These are phyloP conservation scores for Vinca minor DNA, from an alignment of 257 asterid genomes.

Conservation along the genomic window DNA sequence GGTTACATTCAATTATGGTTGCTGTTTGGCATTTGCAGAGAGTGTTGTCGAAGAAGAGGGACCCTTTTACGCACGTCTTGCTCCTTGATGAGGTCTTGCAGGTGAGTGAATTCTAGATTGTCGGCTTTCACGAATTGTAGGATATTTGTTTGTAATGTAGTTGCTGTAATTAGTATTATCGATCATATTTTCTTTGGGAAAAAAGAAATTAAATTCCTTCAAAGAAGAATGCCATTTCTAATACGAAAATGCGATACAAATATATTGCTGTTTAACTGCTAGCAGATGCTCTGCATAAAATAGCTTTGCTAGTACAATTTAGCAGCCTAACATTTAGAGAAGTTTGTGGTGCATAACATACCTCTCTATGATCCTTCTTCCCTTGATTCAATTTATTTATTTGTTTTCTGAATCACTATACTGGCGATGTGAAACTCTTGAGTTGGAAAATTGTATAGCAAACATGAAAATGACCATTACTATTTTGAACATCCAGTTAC, in stretches of 20 bases:
- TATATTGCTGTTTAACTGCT: background rate
- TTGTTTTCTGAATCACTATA: background rate
- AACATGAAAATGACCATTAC: background rate
- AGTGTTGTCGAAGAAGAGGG: slow-evolving; percentile 91
- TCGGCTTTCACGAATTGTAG: background rate
- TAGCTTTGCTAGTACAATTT: background rate
- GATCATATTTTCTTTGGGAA: background rate
- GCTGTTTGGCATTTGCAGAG: slow-evolving; percentile 99
- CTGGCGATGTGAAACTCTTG: background rate
- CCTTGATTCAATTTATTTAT: no score
- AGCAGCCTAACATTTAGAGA: background rate
- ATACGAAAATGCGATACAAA: no score
- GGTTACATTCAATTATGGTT: slow-evolving; percentile 65
- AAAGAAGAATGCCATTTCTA: no score
- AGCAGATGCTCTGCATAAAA: background rate
- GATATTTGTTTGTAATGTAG: background rate
- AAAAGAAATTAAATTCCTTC: no score
- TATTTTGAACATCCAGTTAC: background rate
- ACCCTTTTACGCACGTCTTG: slow-evolving; percentile 89
- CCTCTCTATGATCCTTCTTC: background rate
- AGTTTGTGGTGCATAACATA: background rate
- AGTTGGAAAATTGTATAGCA: background rate
- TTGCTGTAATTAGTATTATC: background rate
- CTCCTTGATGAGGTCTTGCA: slow-evolving; percentile 88
- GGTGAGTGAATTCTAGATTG: slow-evolving; percentile 28